Conservation (phyloP, 345 rosid genomes). For the Brassica carinata region DNA sequence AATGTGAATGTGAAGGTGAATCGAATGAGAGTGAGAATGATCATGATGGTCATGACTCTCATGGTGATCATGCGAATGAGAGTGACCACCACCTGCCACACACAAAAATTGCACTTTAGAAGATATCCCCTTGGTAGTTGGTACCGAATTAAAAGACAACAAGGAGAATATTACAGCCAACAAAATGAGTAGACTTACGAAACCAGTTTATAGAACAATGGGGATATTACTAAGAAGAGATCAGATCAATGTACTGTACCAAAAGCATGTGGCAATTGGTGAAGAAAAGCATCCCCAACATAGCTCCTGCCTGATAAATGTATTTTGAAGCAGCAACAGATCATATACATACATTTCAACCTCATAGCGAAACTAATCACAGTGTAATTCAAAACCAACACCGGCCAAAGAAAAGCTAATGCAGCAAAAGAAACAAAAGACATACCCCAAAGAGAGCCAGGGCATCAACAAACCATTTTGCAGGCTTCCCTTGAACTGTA, state of each 20-base stretch:
- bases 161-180: too few relatives aligned
- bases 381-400: slow-evolving; percentile 3
- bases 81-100: slow-evolving; percentile 78
- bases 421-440: slow-evolving; percentile 13
- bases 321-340: not conserved
- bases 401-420: not conserved
- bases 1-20: slow-evolving; percentile 62
- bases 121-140: not conserved
- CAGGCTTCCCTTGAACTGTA: slow-evolving; percentile 94
- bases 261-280: slow-evolving; percentile 84
- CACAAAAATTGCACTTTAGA: not conserved
- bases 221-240: not conserved
- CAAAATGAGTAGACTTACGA: not conserved
- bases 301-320: slow-evolving; percentile 86
- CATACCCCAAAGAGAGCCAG: slow-evolving; percentile 95
- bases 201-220: not conserved
- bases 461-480: slow-evolving; percentile 85
- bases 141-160: not conserved
- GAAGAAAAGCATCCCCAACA: slow-evolving; percentile 87
- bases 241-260: slow-evolving; percentile 51
- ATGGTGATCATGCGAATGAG: slow-evolving; percentile 68
- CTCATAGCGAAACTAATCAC: too few relatives aligned
- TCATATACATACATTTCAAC: not conserved
- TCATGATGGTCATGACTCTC: slow-evolving; percentile 51
- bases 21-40: slow-evolving; percentile 50